Evolutionary conservation across 1,284 basidiomycete genomes (phyloP), one percentile per base, ranked within the genome.

Genomic region (Ustilago hordei): DNA sequence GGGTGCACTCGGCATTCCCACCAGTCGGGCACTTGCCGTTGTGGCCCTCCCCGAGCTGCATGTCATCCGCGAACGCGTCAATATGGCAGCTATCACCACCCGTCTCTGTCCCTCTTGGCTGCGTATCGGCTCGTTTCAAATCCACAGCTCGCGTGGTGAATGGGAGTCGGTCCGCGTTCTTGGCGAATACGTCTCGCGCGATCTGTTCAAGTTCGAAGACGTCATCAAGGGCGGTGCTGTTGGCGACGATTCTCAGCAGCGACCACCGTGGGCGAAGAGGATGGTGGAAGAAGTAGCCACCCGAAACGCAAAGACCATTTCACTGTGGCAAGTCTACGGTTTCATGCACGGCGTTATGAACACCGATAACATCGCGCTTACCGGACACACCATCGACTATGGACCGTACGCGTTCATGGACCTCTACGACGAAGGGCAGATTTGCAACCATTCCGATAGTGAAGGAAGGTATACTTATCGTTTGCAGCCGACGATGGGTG

Each of bases 381-480:
- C 94, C 28, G 95, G 95, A 1, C 87, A 95, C 62, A 97, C 95
- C 0, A 97, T 98, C 74, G 96, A 98, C 54, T 81, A 79, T 45
- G 60, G 84, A 17, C 95, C 95, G 55, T 98, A 93, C 81, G 94
- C 94, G 0, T 98, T 97, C 87, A 98, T 98, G 95, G 86, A 87
- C 62, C 59, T 85, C 3, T 85, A 85, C 64, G 92, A 97, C 82
- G 86, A 91, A 0, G 88, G 89, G 60, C 94, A 96, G 81, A 93
- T 98, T 66, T 98, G 95, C 89, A 98, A 98, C 83, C 95, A 98
- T 84, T 91, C 91, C 0, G 96, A 99, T 83, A 90, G 91, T 35
- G 89, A 89, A 61, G 95, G 95, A 0, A 89, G 95, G 48, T 99
- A 98, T 84, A 89, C 92, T 3, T 98, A 95, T 88, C 90, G 71